Evolutionary conservation across 768 basidiomycete species (phyloP).

Genomic region (Lactarius hatsudake): DNA sequence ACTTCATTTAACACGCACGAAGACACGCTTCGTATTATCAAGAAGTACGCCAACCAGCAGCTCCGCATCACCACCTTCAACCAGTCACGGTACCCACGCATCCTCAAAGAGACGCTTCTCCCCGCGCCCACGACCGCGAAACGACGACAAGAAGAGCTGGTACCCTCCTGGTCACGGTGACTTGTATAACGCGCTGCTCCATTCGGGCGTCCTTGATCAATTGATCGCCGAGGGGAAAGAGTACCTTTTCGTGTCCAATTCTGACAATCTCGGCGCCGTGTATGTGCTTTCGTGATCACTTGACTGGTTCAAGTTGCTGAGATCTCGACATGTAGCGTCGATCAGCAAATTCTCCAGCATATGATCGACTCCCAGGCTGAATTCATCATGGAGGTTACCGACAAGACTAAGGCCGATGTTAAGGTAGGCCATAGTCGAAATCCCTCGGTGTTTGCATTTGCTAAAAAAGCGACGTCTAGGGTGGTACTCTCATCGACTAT

Average conservation of each 20-base stretch:
- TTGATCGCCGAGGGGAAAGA: slow-evolving; percentile 90
- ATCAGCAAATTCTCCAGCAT: slow-evolving; percentile 69
- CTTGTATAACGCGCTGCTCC: slow-evolving; percentile 87
- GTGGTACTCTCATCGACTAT: slow-evolving; percentile 88
- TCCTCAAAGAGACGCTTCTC: slow-evolving; percentile 83
- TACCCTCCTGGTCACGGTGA: slow-evolving; percentile 98
- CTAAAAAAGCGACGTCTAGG: slow-evolving; percentile 38
- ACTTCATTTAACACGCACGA: slow-evolving; percentile 99
- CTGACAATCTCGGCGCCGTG: slow-evolving; percentile 94
- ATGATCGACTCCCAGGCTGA: slow-evolving; percentile 81
- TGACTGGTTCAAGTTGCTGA: slow-evolving; percentile 1
- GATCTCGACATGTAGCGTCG: slow-evolving; percentile 20
- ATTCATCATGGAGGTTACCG: slow-evolving; percentile 94
- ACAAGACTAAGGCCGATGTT: slow-evolving; percentile 91
- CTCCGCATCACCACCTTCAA: slow-evolving; percentile 90
- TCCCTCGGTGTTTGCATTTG: background rate
- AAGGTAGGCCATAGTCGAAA: slow-evolving; percentile 36
- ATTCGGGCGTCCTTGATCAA: slow-evolving; percentile 89
- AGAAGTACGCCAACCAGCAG: slow-evolving; percentile 95
- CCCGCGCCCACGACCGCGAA: slow-evolving; percentile 75
- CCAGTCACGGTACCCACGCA: slow-evolving; percentile 92
- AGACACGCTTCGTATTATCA: slow-evolving; percentile 93
- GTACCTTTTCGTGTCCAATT: slow-evolving; percentile 97
- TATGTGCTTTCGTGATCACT: slow-evolving; percentile 38
- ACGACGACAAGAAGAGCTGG: slow-evolving; percentile 88